Evolutionary conservation across 2,329 filamentous ascomycete species (phyloP), one percentile per base, ranked within the genome.

Genomic region (Cadophora malorum): DNA sequence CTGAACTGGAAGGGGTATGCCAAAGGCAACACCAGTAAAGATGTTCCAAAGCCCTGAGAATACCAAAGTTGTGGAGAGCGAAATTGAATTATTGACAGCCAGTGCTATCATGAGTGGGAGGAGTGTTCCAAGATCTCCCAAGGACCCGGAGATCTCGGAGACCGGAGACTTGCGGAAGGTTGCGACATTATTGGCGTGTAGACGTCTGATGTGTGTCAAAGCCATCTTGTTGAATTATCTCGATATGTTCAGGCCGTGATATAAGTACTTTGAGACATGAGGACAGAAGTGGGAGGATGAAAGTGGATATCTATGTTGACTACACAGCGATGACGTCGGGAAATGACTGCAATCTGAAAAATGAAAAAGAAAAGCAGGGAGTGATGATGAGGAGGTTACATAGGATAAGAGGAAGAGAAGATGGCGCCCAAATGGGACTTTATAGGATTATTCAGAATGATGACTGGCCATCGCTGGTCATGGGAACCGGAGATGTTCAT

Each of bases 1-100:
- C 81, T 97, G 94, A 0, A 97, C 94, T 0, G 94, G 94, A 3
- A 97, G 81, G 1, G 95, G 95, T 50, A 98, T 91, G 7, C 95
- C 95, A 75, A 97, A 98, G 38, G 90, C 80, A 1, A 90, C 77
- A 21, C 95, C 96, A 0, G 94, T 97, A 14, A 91, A 75, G 65
- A 97, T 87, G 76, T 98, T 98, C 79, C 91, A 95, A 10, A 94
- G 76, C 0, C 96, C 96, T 0, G 93, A 94, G 78, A 97, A 96
- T 6, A 98, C 87, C 0, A 98, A 85, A 0, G 95, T 97, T 59
- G 90, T 90, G 31, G 92, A 88, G 0, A 98, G 85, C 25, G 92
- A 90, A 74, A 98, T 92, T 9, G 92, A 94, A 41, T 86, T 84
- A 72, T 92, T 91, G 33, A 92, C 81, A 0, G 94, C 89, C 33